phyloP scores from a whole-genome alignment of 768 basidiomycete species.

The Mycena sanguinolenta region DNA sequence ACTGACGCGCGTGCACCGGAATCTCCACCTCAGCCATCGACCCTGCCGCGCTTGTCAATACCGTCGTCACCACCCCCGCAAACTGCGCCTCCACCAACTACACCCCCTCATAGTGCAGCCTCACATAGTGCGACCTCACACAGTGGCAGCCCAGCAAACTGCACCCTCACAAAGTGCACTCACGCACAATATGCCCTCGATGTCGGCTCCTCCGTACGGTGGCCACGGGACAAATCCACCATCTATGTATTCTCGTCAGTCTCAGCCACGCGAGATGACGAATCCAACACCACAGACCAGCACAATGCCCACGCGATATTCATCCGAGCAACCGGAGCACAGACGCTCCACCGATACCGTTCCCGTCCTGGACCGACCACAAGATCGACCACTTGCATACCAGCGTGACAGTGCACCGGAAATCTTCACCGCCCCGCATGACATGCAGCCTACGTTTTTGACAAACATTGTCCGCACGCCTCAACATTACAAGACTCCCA shows the following conservation, averaged over 20 bases:
- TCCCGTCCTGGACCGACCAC: constrained; percentile 15
- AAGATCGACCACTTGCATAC: constrained; percentile 30
- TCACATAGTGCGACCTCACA: no score
- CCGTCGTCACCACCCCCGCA: no score
- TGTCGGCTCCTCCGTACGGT: constrained; percentile 21
- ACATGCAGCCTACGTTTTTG: constrained; percentile 78
- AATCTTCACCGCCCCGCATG: constrained; percentile 64
- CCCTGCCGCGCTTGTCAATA: not conserved
- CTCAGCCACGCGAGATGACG: constrained; percentile 30
- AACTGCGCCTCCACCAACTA: no score
- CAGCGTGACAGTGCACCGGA: constrained; percentile 41
- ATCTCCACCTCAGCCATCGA: constrained; percentile 28
- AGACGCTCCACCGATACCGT: constrained; percentile 29
- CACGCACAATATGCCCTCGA: constrained; percentile 3
- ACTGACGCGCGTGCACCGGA: constrained; percentile 19
- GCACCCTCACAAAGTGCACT: no score
- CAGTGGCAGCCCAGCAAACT: no score
- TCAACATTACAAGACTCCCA: constrained; percentile 61
- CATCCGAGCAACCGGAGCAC: constrained; percentile 42
- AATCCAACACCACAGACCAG: constrained; percentile 28
- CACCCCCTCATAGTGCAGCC: no score
- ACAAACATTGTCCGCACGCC: constrained; percentile 79
- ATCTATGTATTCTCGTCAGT: constrained; percentile 22
- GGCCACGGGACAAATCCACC: not conserved
- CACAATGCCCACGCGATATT: constrained; percentile 35